phyloP scores from a whole-genome alignment of 2,329 filamentous ascomycete species.

The Sporothrix sp. region DNA sequence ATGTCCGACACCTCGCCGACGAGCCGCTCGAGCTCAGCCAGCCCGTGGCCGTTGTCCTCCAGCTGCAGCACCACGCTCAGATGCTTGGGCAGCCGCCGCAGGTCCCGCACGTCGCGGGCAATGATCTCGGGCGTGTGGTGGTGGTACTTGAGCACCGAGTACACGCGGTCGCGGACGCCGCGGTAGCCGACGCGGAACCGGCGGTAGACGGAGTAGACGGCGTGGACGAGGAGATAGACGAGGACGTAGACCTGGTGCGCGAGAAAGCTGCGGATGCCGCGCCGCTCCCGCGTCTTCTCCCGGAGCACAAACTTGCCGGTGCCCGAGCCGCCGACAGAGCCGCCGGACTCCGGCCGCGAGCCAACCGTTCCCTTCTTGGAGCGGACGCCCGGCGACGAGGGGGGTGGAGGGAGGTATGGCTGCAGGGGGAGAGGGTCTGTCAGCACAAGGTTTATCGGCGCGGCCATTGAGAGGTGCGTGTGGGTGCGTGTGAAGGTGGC shows the following conservation, averaged over 20 bases:
- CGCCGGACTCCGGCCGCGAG: not conserved
- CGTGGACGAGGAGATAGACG: conserved; percentile 61
- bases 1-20: conserved; percentile 89
- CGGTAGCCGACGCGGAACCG: conserved; percentile 72
- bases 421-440: conserved; percentile 8
- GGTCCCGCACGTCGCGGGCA: conserved; percentile 66
- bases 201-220: conserved; percentile 81
- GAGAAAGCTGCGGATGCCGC: conserved; percentile 53
- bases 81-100: conserved; percentile 71
- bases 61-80: conserved; percentile 76
- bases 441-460: not conserved
- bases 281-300: conserved; percentile 28
- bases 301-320: conserved; percentile 6
- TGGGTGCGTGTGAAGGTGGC: not conserved
- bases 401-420: conserved; percentile 29
- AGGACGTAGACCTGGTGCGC: conserved; percentile 54
- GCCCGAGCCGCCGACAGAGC: not conserved
- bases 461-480: not conserved
- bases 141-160: conserved; percentile 84
- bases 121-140: conserved; percentile 92
- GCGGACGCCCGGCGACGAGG: conserved; percentile 19
- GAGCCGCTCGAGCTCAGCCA: conserved; percentile 68
- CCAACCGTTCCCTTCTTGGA: conserved; percentile 18
- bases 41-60: conserved; percentile 57
- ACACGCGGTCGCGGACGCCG: conserved; percentile 63